Evolutionary conservation across 352 stramenopile genomes (phyloP), one percentile per base, ranked within the genome.

Genomic region (Thraustotheca clavata): DNA sequence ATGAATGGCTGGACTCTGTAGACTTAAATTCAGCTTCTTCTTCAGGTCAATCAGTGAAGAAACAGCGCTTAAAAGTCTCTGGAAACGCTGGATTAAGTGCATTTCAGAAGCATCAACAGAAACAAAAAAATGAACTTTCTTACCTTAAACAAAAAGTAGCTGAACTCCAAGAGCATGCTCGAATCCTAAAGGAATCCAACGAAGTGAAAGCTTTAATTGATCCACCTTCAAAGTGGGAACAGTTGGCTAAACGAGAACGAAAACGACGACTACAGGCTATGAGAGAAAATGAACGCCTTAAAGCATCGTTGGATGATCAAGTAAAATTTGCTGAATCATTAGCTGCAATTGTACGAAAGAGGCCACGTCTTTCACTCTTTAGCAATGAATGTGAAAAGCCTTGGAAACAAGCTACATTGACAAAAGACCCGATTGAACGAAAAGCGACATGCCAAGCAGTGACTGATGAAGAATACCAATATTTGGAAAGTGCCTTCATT

Each of bases 321-420:
- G 43, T 52, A 24, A 52, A 52, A 31, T 52, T 52, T 52, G 43
- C 43, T 31, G 43, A 52, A 31, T 52, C 43, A 2, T 31, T 52
- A 24, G 43, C 43, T 6, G 43, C 43, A 18, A 52, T 52, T 18
- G 43, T 52, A 31, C 43, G 43, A 24, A 52, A 52, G 43, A 9
- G n/a, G 43, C 43, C 43, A 7, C 43, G 43, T 1, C 43, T 52
- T 11, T 52, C n/a, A 31, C 43, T 52, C 43, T 52, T 52, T 52
- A 11, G 11, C n/a, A 31, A 14, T 18, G 43, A 24, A 52, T 24
- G 11, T 11, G 43, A 14, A 24, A 52, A 26, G 11, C 43, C 43
- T 24, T 26, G 11, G 43, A 52, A 24, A 31, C 43, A 9, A 7
- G 11, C 7, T 31, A 35, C 1, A 31, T n/a, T n/a, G n/a, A n/a